Evolutionary conservation across 2,329 filamentous ascomycete species (phyloP).

Genomic region (Fusarium goolgardi): DNA sequence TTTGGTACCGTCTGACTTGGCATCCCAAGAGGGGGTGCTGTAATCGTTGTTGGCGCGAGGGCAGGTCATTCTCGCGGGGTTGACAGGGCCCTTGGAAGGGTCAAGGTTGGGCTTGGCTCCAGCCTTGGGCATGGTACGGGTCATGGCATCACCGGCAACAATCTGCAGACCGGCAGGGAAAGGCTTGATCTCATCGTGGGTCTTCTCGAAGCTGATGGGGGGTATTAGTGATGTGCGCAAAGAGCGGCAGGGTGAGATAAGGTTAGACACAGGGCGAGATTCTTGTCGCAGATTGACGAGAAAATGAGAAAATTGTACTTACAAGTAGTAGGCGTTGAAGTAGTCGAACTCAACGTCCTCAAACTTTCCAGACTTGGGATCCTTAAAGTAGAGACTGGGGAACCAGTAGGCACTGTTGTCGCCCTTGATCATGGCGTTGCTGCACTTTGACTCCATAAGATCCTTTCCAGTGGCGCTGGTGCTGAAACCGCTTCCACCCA

Average conservation of each 20-base stretch:
- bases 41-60: conserved; percentile 62
- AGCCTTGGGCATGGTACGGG: conserved; percentile 67
- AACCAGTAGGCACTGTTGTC: conserved; percentile 85
- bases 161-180: conserved; percentile 80
- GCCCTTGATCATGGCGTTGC: conserved; percentile 73
- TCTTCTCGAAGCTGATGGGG: conserved; percentile 65
- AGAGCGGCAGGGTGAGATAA: background rate
- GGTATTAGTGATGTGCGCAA: conserved; percentile 24
- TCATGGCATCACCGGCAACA: conserved; percentile 71
- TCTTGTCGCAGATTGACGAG: conserved; percentile 2
- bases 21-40: conserved; percentile 64
- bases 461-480: conserved; percentile 70
- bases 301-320: conserved; percentile 42
- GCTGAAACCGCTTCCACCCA: conserved; percentile 76
- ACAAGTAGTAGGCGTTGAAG: conserved; percentile 83
- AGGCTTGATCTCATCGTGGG: conserved; percentile 73
- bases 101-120: conserved; percentile 64
- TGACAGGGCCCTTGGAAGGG: conserved; percentile 62
- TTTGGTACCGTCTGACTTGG: conserved; percentile 64
- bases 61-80: conserved; percentile 70
- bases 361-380: conserved; percentile 71
- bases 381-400: conserved; percentile 75
- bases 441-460: conserved; percentile 72
- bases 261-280: background rate
- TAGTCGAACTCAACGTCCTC: conserved; percentile 76